Conservation (phyloP, 139 green algal genomes). For the Coelastrella sp. region DNA sequence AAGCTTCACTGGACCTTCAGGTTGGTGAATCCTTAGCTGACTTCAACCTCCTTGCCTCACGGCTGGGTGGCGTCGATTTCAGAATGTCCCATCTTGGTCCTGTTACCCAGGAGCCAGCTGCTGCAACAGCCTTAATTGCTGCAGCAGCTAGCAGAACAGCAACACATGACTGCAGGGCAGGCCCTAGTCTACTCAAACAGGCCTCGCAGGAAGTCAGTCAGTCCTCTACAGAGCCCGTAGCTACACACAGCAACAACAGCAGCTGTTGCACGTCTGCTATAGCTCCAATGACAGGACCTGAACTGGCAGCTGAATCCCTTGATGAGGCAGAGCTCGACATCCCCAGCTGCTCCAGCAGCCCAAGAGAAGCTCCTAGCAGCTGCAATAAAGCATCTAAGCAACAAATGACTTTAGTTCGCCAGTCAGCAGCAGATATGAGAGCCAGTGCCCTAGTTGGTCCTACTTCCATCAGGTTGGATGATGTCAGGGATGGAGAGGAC, state of each 20-base stretch:
- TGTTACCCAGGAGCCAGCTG: neutral
- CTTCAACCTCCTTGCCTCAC: constrained; percentile 16
- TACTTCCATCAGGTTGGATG: neutral
- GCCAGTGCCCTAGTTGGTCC: neutral
- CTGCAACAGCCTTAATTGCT: neutral
- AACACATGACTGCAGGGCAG: too few species aligned
- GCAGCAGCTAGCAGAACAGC: too few species aligned
- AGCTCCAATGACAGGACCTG: neutral
- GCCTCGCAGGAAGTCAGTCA: too few species aligned
- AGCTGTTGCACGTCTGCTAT: neutral
- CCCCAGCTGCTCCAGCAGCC: constrained; percentile 13
- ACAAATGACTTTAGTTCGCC: neutral
- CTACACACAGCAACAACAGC: too few species aligned
- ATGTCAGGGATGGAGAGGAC: neutral
- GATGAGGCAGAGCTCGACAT: neutral
- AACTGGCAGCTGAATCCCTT: neutral
- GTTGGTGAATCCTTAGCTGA: neutral
- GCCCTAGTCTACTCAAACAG: too few species aligned
- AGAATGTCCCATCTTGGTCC: neutral
- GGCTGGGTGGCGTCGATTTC: neutral
- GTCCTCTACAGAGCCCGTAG: too few species aligned
- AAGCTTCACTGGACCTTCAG: constrained; percentile 7
- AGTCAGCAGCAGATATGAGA: neutral
- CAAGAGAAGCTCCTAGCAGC: neutral
- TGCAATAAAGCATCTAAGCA: neutral